Conservation (phyloP, 805 yeast genomes). For the Ogataea saltuana region DNA sequence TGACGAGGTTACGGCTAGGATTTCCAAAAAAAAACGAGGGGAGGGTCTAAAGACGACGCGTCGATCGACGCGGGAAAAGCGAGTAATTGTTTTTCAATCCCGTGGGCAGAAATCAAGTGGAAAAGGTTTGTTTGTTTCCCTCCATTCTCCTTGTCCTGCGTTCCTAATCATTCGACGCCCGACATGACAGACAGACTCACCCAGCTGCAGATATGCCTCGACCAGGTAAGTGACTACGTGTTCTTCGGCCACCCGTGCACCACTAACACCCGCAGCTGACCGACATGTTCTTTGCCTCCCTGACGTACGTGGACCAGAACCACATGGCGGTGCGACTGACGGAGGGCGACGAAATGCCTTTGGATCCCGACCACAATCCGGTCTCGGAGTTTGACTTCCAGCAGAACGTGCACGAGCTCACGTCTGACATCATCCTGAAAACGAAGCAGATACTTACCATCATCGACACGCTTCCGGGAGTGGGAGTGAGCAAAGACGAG, state of each 20-base stretch:
- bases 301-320: slow-evolving; percentile 76
- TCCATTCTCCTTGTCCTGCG: too few relatives aligned
- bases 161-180: neutral
- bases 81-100: too few relatives aligned
- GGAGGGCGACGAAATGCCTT: slow-evolving; percentile 54
- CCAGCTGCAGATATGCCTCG: slow-evolving; percentile 86
- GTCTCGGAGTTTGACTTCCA: slow-evolving; percentile 36
- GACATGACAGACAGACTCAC: slow-evolving; percentile 80
- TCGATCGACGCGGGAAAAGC: slow-evolving; percentile 10
- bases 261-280: slow-evolving; percentile 44
- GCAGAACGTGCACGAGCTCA: slow-evolving; percentile 67
- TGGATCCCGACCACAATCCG: slow-evolving; percentile 60
- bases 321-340: slow-evolving; percentile 57
- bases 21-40: slow-evolving; percentile 3
- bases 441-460: slow-evolving; percentile 83
- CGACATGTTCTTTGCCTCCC: slow-evolving; percentile 77
- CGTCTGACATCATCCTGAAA: slow-evolving; percentile 82
- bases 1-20: slow-evolving; percentile 9
- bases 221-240: slow-evolving; percentile 52
- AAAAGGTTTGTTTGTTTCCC: too few relatives aligned
- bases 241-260: neutral
- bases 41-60: neutral
- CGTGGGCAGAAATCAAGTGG: too few relatives aligned
- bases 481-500: slow-evolving; percentile 75
- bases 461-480: slow-evolving; percentile 89